phyloP scores from a whole-genome alignment of 352 stramenopile species.

The Aphanomyces euteiches region DNA sequence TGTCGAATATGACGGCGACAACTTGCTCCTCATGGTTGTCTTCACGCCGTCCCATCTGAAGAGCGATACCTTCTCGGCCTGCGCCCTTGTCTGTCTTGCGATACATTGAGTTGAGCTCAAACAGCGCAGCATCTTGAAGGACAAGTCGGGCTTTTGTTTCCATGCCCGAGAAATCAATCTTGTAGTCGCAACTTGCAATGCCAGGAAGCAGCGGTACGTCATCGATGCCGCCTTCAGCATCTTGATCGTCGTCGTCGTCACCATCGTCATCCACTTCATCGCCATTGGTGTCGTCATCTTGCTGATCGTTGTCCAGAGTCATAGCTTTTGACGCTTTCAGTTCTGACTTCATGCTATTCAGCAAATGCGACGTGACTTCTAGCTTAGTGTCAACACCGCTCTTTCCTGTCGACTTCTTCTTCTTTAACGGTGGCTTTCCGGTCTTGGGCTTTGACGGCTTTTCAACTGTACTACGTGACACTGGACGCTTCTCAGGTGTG shows the following conservation, averaged over 20 bases:
- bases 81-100: constrained; percentile 77
- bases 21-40: constrained; percentile 77
- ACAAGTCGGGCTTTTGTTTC: constrained; percentile 70
- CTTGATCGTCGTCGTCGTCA: not conserved
- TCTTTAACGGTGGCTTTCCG: constrained; percentile 39
- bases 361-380: constrained; percentile 53
- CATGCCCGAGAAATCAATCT: constrained; percentile 62
- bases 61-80: constrained; percentile 60
- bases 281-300: not conserved
- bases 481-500: constrained; percentile 22
- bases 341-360: constrained; percentile 67
- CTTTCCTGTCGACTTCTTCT: constrained; percentile 41
- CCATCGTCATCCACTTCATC: constrained; percentile 4
- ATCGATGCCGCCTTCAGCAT: not conserved
- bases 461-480: constrained; percentile 46
- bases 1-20: constrained; percentile 79
- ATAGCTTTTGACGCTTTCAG: constrained; percentile 49
- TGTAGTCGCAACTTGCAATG: constrained; percentile 11
- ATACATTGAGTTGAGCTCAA: constrained; percentile 83
- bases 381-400: constrained; percentile 40
- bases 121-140: constrained; percentile 67
- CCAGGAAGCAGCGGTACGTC: not conserved
- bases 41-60: constrained; percentile 69
- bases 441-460: constrained; percentile 36
- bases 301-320: constrained; percentile 9